Conservation (phyloP, 306 rosid genomes). For the Malus orientalis region DNA sequence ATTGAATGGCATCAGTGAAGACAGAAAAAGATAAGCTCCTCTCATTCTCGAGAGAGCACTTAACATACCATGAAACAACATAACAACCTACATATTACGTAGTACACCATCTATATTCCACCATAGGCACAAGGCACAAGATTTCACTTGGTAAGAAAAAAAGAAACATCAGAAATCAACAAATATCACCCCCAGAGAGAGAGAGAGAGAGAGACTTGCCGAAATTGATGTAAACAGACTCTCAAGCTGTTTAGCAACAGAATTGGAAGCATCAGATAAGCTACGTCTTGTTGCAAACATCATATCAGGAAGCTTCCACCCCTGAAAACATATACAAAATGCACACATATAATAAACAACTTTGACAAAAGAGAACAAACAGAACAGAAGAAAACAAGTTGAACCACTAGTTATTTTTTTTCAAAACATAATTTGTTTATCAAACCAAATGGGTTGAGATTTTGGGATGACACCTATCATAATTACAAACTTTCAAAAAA, state of each 20-base stretch:
- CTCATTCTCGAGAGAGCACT: neutral
- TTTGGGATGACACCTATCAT: neutral
- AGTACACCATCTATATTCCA: neutral
- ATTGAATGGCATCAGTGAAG: neutral
- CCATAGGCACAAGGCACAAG: neutral
- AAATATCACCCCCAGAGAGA: no score
- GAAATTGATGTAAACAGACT: constrained; percentile 59
- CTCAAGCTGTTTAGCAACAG: constrained; percentile 68
- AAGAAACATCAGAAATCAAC: neutral
- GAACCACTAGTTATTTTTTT: neutral
- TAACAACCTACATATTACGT: neutral
- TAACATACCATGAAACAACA: neutral
- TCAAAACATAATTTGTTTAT: neutral
- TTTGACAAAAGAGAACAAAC: neutral
- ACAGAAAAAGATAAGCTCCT: neutral
- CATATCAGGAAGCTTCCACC: constrained; percentile 90
- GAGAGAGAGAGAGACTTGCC: constrained; percentile 29
- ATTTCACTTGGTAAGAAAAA: neutral
- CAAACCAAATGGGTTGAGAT: neutral
- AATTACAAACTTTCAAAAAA: neutral
- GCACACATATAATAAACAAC: neutral
- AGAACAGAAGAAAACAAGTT: neutral
- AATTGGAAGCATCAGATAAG: constrained; percentile 70
- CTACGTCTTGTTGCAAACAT: constrained; percentile 94
- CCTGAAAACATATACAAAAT: constrained; percentile 45